Conservation (phyloP, 164 flowering plant genomes). For the Houttuynia cordata region DNA sequence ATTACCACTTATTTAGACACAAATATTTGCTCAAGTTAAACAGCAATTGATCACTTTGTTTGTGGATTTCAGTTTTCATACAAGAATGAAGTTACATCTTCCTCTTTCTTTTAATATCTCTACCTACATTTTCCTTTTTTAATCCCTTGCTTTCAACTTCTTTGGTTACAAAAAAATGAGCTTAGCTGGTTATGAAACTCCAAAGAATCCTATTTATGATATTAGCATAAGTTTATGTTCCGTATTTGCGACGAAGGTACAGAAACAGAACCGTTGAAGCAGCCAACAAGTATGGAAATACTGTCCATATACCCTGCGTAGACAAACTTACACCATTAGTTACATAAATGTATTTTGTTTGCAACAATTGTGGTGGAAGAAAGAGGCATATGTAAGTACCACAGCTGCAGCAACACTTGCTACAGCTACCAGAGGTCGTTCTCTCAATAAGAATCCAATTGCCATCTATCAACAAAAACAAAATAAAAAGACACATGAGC, state of each 20-base stretch:
- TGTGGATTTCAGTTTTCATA: too few species aligned
- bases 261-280: slow-evolving; percentile 53
- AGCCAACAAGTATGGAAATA: slow-evolving; percentile 36
- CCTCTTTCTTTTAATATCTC: too few species aligned
- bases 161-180: neutral
- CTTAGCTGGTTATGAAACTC: neutral
- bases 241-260: slow-evolving; percentile 18
- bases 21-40: too few species aligned
- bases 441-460: slow-evolving; percentile 64
- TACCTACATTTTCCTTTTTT: too few species aligned
- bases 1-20: too few species aligned
- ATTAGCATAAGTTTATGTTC: neutral
- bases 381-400: slow-evolving; percentile 20
- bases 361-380: neutral
- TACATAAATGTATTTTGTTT: neutral
- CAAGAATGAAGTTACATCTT: too few species aligned
- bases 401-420: slow-evolving; percentile 80
- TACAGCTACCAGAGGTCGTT: slow-evolving; percentile 61
- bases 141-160: neutral
- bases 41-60: too few species aligned
- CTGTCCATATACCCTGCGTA: neutral
- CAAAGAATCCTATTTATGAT: too few species aligned
- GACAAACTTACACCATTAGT: neutral
- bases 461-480: slow-evolving; percentile 32
- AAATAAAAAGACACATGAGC: neutral